Evolutionary conservation across 345 rosid species (phyloP).

Genomic region (Noccaea caerulescens): DNA sequence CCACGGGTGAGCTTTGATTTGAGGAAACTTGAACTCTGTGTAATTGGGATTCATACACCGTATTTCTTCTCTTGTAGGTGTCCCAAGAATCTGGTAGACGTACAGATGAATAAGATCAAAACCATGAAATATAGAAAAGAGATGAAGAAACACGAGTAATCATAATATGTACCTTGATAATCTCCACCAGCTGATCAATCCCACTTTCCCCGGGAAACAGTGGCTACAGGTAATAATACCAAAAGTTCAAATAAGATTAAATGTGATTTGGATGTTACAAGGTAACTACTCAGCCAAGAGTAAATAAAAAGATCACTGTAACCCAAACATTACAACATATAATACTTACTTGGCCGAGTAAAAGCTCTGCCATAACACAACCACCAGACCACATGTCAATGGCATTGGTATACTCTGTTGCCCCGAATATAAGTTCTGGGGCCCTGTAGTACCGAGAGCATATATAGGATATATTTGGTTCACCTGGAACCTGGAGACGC

Average conservation of each 20-base stretch:
- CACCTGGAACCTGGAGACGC: constrained; percentile 81
- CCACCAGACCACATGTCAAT: constrained; percentile 99
- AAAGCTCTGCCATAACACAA: constrained; percentile 94
- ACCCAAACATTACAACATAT: neutral
- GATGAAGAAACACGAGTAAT: constrained; percentile 2
- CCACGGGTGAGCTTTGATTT: constrained; percentile 99
- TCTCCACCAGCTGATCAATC: constrained; percentile 96
- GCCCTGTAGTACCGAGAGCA: constrained; percentile 99
- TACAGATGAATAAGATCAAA: constrained; percentile 19
- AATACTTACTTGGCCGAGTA: constrained; percentile 86
- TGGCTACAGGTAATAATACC: constrained; percentile 61
- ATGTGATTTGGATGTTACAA: neutral
- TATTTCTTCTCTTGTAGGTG: constrained; percentile 97
- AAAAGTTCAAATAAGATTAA: constrained; percentile 17
- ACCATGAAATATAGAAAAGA: neutral
- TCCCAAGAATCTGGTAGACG: constrained; percentile 74
- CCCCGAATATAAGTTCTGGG: constrained; percentile 99
- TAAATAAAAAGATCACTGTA: neutral
- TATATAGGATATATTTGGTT: constrained; percentile 94
- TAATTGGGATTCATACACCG: constrained; percentile 98
- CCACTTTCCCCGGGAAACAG: constrained; percentile 97
- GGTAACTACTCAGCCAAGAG: neutral
- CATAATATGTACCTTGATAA: constrained; percentile 68
- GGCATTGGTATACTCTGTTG: constrained; percentile 91
- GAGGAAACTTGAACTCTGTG: constrained; percentile 96